These are phyloP conservation scores for Russula brevipes DNA, from an alignment of 768 basidiomycete species.

Conservation along the genomic window DNA sequence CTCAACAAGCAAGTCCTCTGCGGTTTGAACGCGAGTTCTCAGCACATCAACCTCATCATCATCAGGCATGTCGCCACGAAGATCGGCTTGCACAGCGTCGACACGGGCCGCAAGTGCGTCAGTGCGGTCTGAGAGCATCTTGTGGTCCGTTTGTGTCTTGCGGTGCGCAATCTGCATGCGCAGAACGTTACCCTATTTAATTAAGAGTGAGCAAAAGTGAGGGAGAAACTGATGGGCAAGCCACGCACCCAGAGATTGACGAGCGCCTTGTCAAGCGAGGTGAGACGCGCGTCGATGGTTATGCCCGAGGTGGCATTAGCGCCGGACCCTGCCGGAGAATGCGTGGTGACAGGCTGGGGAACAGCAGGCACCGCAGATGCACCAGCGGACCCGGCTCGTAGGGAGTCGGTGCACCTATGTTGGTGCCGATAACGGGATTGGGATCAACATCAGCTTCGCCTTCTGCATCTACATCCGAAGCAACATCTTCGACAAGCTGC, in stretches of 20 bases:
- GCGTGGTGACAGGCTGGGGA: background rate
- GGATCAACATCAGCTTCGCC: slow-evolving; percentile 17
- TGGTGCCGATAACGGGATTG: background rate
- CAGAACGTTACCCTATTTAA: slow-evolving; percentile 21
- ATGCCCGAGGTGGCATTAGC: background rate
- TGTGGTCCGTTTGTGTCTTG: slow-evolving; percentile 26
- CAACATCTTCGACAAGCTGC: slow-evolving; percentile 15
- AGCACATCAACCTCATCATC: slow-evolving; percentile 9
- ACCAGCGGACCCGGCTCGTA: background rate
- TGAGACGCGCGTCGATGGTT: slow-evolving; percentile 14
- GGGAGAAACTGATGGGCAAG: background rate
- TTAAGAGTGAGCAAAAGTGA: background rate
- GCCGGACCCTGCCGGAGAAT: background rate
- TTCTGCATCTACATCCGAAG: slow-evolving; percentile 19
- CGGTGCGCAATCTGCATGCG: slow-evolving; percentile 26
- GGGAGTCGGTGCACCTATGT: background rate
- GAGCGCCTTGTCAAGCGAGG: slow-evolving; percentile 24
- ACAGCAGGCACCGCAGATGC: background rate
- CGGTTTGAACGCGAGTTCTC: background rate
- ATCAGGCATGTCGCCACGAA: background rate
- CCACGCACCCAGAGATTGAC: slow-evolving; percentile 24
- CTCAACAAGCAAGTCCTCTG: slow-evolving; percentile 10
- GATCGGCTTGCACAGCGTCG: slow-evolving; percentile 19
- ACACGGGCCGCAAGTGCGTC: slow-evolving; percentile 22
- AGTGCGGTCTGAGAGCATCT: slow-evolving; percentile 22